A percentile compares a stretch with the other conserved stretches of the same genome.
Conservation (phyloP, 2,329 filamentous ascomycete genomes). For the Botrytis tulipae region DNA sequence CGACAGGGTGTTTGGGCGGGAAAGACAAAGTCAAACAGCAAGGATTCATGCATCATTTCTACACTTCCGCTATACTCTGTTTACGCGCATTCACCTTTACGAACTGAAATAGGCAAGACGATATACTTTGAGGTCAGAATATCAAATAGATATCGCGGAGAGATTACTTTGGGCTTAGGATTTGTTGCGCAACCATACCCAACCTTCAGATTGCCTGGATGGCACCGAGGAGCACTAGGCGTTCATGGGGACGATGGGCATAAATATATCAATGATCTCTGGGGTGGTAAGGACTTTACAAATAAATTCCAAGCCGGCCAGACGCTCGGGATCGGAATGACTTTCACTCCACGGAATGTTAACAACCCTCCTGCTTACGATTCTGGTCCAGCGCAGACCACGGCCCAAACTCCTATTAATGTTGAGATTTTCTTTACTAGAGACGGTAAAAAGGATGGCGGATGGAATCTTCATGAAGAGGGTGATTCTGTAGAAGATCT, state of each 20-base stretch:
- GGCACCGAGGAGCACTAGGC: conserved; percentile 72
- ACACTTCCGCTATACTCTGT: conserved; percentile 69
- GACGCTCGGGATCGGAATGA: conserved; percentile 71
- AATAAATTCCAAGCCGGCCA: conserved; percentile 61
- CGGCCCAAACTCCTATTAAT: conserved; percentile 39
- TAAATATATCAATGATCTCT: conserved; percentile 71
- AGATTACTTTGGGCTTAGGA: conserved; percentile 61
- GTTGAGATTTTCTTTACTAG: conserved; percentile 69
- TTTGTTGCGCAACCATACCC: conserved; percentile 75
- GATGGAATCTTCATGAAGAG: conserved; percentile 76
- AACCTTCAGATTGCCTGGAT: conserved; percentile 73
- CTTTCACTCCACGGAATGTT: conserved; percentile 43
- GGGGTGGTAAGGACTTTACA: conserved; percentile 70
- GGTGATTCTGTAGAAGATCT: conserved; percentile 61
- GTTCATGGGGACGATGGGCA: conserved; percentile 81
- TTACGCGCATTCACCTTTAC: conserved; percentile 55
- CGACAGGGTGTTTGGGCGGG: conserved; percentile 53
- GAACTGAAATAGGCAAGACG: conserved; percentile 47
- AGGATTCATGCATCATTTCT: conserved; percentile 64
- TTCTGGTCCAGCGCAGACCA: conserved; percentile 31
- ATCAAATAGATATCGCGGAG: conserved; percentile 41
- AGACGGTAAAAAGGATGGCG: conserved; percentile 57
- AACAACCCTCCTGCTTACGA: conserved; percentile 37
- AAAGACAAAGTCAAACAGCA: conserved; percentile 44
- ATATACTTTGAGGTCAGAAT: conserved; percentile 73